Conservation (phyloP, 1,284 basidiomycete species). For the Amylostereum areolatum region DNA sequence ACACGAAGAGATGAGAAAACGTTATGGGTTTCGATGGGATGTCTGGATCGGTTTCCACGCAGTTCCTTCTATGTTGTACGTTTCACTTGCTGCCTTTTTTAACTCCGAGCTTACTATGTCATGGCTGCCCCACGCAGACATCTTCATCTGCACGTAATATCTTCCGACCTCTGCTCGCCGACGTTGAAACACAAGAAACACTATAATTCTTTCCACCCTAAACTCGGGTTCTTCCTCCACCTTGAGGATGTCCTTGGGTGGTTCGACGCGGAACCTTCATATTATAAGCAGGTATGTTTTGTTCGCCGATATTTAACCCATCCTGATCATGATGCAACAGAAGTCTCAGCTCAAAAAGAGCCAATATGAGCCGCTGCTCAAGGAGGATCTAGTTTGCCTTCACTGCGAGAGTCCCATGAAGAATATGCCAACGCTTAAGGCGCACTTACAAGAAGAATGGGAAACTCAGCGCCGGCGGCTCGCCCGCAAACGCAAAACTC, state of each 20-base stretch:
- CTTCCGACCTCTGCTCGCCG: slow-evolving; percentile 72
- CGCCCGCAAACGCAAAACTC: background rate
- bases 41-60: slow-evolving; percentile 87
- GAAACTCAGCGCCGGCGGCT: slow-evolving; percentile 32
- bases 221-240: slow-evolving; percentile 81
- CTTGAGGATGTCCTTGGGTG: slow-evolving; percentile 71
- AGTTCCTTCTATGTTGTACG: slow-evolving; percentile 71
- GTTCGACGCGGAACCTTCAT: slow-evolving; percentile 45
- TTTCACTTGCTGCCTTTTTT: slow-evolving; percentile 11
- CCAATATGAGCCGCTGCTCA: slow-evolving; percentile 62
- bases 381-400: slow-evolving; percentile 65
- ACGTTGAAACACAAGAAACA: slow-evolving; percentile 89
- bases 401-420: slow-evolving; percentile 55
- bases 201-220: slow-evolving; percentile 91
- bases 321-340: slow-evolving; percentile 25
- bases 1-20: slow-evolving; percentile 74
- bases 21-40: slow-evolving; percentile 77
- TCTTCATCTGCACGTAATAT: slow-evolving; percentile 84
- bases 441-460: slow-evolving; percentile 64
- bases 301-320: background rate
- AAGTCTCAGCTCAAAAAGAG: slow-evolving; percentile 43
- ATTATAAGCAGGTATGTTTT: background rate
- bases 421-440: slow-evolving; percentile 76
- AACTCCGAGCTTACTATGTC: background rate
- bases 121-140: slow-evolving; percentile 46